phyloP scores from a whole-genome alignment of 2,329 filamentous ascomycete species.

The Neonectria hederae region DNA sequence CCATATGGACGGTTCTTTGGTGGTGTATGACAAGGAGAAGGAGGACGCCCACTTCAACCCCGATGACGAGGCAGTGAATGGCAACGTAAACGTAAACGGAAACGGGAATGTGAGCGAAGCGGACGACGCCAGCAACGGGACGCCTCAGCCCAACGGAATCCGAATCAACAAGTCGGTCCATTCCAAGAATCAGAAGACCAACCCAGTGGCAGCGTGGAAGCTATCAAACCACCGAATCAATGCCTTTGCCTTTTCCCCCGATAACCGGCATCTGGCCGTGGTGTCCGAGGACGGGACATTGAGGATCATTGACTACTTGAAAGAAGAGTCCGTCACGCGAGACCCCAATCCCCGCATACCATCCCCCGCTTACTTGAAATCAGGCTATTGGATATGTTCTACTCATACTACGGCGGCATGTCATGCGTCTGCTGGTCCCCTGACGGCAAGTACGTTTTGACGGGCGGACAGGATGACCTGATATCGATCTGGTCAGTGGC shows the following conservation, averaged over 20 bases:
- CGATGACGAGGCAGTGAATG: conserved; percentile 67
- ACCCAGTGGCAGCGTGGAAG: conserved; percentile 93
- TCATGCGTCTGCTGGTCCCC: conserved; percentile 97
- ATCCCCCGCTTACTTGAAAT: conserved; percentile 18
- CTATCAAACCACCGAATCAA: conserved; percentile 91
- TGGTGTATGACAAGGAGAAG: conserved; percentile 98
- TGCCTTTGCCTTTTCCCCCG: conserved; percentile 90
- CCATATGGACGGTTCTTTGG: conserved; percentile 88
- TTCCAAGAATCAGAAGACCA: conserved; percentile 91
- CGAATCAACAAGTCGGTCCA: conserved; percentile 90
- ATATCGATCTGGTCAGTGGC: conserved; percentile 94
- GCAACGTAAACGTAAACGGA: conserved; percentile 48
- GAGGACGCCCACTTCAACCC: conserved; percentile 83
- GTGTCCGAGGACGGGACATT: conserved; percentile 92
- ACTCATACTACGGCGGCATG: conserved; percentile 92
- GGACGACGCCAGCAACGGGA: conserved; percentile 48
- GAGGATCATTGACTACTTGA: conserved; percentile 89
- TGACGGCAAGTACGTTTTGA: conserved; percentile 94
- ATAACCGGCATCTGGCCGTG: conserved; percentile 85
- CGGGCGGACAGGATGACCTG: conserved; percentile 94
- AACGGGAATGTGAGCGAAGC: conserved; percentile 68
- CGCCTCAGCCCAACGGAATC: conserved; percentile 58
- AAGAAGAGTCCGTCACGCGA: conserved; percentile 76
- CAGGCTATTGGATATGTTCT: conserved; percentile 86
- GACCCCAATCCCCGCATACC: background rate